Evolutionary conservation across 2,329 filamentous ascomycete species (phyloP).

Genomic region (Arachnomyces sp.): DNA sequence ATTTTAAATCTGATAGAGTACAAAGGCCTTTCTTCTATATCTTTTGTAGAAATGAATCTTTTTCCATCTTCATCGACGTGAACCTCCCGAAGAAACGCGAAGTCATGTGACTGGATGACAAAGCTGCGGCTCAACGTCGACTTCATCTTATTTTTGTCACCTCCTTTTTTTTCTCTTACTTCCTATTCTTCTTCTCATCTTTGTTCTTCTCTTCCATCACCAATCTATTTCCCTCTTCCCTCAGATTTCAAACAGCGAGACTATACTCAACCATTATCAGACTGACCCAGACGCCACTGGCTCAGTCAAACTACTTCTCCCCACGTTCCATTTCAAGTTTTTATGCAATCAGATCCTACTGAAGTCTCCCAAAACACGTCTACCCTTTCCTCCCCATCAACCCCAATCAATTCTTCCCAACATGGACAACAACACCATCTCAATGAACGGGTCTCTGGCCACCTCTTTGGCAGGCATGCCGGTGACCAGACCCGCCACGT

Average conservation of each 20-base stretch:
- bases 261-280: constrained; percentile 17
- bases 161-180: constrained; percentile 5
- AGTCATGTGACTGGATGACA: constrained; percentile 2
- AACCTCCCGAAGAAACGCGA: background rate
- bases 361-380: constrained; percentile 42
- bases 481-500: constrained; percentile 19
- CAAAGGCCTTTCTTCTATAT: too few species aligned
- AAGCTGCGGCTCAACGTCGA: constrained; percentile 6
- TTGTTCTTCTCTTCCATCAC: background rate
- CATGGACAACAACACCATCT: constrained; percentile 50
- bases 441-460: constrained; percentile 37
- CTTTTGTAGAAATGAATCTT: too few species aligned
- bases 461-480: constrained; percentile 34
- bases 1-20: too few species aligned
- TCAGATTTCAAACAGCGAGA: constrained; percentile 3
- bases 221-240: constrained; percentile 4
- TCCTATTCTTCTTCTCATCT: constrained; percentile 9
- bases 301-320: constrained; percentile 45
- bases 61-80: background rate
- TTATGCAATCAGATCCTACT: constrained; percentile 58
- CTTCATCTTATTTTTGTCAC: background rate
- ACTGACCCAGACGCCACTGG: constrained; percentile 47
- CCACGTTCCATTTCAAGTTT: constrained; percentile 38
- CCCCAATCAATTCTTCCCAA: constrained; percentile 40
- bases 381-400: constrained; percentile 31